Conservation (phyloP, 192 early-diverging fungal genomes). For the Umbelopsis ramanniana region DNA sequence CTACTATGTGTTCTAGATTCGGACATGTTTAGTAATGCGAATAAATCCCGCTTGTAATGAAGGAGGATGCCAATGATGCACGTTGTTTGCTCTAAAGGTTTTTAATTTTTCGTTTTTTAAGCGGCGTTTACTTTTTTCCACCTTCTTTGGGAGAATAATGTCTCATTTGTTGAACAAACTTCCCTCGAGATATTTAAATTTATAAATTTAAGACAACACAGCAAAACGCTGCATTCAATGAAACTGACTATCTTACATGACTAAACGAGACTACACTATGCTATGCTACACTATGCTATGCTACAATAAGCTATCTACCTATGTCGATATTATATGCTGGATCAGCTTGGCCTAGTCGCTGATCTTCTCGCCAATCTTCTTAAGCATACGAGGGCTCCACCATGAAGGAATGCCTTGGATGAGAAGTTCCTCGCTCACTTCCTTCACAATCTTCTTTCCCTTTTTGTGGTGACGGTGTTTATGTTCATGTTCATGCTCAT, state of each 20-base stretch:
- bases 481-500: constrained; percentile 11
- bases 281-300: too few relatives aligned
- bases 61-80: not conserved
- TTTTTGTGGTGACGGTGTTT: not conserved
- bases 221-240: too few relatives aligned
- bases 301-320: too few relatives aligned
- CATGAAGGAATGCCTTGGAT: constrained; percentile 25
- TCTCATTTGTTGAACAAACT: not conserved
- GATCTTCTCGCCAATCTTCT: constrained; percentile 22
- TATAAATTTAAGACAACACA: too few relatives aligned
- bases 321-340: too few relatives aligned
- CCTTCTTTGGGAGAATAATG: not conserved
- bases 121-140: too few relatives aligned
- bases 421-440: constrained; percentile 15
- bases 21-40: not conserved
- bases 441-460: constrained; percentile 11
- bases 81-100: not conserved
- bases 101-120: not conserved
- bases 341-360: not conserved
- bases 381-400: constrained; percentile 29
- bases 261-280: too few relatives aligned
- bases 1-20: not conserved
- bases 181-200: too few relatives aligned
- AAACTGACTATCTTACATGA: too few relatives aligned
- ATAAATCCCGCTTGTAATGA: not conserved